Percentiles rank a stretch among this genome's conserved stretches.
These are phyloP conservation scores for Suillus spraguei DNA, from an alignment of 768 basidiomycete species.

Conservation along the genomic window DNA sequence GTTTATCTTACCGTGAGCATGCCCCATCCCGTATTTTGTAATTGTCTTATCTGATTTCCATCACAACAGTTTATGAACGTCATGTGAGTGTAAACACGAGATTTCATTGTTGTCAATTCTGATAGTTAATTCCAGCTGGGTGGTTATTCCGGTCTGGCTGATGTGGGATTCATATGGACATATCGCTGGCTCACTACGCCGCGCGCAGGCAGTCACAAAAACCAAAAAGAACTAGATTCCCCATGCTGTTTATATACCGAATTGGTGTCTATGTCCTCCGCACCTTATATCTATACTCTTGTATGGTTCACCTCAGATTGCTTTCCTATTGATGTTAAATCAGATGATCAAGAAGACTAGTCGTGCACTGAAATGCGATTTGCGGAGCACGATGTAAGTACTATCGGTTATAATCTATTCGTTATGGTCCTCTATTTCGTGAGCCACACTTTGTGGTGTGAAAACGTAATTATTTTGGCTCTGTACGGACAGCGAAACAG, in stretches of 20 bases:
- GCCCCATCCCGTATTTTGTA: constrained; percentile 30
- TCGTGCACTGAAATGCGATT: neutral
- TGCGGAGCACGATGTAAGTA: neutral
- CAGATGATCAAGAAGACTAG: neutral
- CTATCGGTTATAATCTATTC: too few species aligned
- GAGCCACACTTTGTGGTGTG: too few species aligned
- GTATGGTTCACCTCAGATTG: neutral
- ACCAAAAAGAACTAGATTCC: constrained; percentile 37
- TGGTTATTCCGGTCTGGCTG: constrained; percentile 71
- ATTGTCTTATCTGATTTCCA: constrained; percentile 4
- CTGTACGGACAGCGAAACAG: too few species aligned
- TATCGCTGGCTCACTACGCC: constrained; percentile 63
- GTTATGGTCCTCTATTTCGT: too few species aligned
- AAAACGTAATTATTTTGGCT: too few species aligned
- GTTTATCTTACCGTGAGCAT: constrained; percentile 69
- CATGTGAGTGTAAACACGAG: constrained; percentile 50
- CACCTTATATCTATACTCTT: neutral
- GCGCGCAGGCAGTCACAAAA: constrained; percentile 32
- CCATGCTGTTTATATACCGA: neutral
- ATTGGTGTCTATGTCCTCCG: neutral
- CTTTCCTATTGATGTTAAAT: neutral
- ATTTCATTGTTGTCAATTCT: constrained; percentile 5
- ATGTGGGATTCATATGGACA: constrained; percentile 79
- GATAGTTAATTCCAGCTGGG: constrained; percentile 58
- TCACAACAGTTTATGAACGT: constrained; percentile 71